Conservation (phyloP, 2,329 filamentous ascomycete genomes). For the Aspergillus versicolor region DNA sequence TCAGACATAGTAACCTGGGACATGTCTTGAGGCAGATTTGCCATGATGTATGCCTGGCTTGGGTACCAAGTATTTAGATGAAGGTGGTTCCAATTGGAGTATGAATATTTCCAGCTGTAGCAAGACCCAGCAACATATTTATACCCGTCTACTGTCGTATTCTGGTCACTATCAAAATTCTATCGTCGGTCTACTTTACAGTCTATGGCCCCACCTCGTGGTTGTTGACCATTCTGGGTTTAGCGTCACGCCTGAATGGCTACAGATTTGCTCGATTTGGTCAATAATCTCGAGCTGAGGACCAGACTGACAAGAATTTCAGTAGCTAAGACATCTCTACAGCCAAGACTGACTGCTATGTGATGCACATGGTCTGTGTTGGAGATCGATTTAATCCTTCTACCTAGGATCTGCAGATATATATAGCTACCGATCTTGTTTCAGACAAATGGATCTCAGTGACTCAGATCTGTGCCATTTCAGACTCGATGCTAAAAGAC, state of each 20-base stretch:
- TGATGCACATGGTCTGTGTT: not conserved
- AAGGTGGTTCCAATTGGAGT: not conserved
- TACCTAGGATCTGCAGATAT: not conserved
- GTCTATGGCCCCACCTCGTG: slow-evolving; percentile 21
- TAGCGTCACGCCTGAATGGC: slow-evolving; percentile 16
- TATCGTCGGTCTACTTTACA: not conserved
- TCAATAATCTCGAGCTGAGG: not conserved
- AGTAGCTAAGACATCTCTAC: too few species aligned
- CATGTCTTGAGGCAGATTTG: not conserved
- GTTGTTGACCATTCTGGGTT: slow-evolving; percentile 25
- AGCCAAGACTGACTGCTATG: too few species aligned
- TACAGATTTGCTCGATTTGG: not conserved
- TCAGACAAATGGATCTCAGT: not conserved
- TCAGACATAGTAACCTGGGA: not conserved
- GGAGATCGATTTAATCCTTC: not conserved
- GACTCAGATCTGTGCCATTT: too few species aligned
- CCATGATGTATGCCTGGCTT: not conserved
- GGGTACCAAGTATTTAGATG: not conserved
- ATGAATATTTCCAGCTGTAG: not conserved
- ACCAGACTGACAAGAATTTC: too few species aligned
- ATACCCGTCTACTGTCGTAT: not conserved
- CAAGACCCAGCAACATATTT: not conserved
- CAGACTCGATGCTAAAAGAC: not conserved
- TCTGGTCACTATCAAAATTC: not conserved
- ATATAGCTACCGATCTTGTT: not conserved